Evolutionary conservation across 1,284 basidiomycete genomes (phyloP), one percentile per base, ranked within the genome.

Genomic region (Erythrobasidium hasegawianum): DNA sequence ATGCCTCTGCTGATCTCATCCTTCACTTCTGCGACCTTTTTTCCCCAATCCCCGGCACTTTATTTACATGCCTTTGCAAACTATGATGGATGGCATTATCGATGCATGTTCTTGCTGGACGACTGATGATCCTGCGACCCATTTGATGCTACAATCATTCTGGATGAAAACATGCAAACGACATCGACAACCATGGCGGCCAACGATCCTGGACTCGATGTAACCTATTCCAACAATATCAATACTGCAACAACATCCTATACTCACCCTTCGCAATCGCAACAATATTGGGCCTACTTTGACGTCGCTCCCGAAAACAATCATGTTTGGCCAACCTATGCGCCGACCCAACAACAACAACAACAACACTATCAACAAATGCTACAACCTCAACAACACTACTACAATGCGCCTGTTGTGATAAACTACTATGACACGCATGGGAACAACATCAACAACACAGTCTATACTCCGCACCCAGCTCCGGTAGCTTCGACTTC

Each of bases 351-450:
- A 33, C 33, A 33, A 33, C 33, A 33, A 33, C 33, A 33, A 33
- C 33, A 4, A 18, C 43, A 47, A 47, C 14, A n/a, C 16, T 14
- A 24, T 7, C 43, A n/a, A 47, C 43, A 5, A 8, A 47, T 47
- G n/a, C 16, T 47, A 24, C 43, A 47, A n/a, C 43, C 43, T 24
- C 33, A 33, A 33, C 33, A 33, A 4, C 4, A 33, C 33, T 33
- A 33, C 33, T 33, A 33, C 33, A 33, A 33, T 33, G 33, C 43
- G 43, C 43, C 43, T n/a, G n/a, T n/a, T 14, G n/a, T n/a, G 43
- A 47, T 47, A 47, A n/a, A 47, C 43, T 47, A 47, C 43, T 47
- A 47, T 24, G 43, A 47, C 14, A 47, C 22, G 43, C 43, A 47
- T 16, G 43, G 43, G 5, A n/a, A n/a, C n/a, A n/a, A n/a, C n/a